A percentile compares a stretch with the other conserved stretches of the same genome.
Evolutionary conservation across 352 stramenopile species (phyloP).

Genomic region (Phytophthora uliginosa): DNA sequence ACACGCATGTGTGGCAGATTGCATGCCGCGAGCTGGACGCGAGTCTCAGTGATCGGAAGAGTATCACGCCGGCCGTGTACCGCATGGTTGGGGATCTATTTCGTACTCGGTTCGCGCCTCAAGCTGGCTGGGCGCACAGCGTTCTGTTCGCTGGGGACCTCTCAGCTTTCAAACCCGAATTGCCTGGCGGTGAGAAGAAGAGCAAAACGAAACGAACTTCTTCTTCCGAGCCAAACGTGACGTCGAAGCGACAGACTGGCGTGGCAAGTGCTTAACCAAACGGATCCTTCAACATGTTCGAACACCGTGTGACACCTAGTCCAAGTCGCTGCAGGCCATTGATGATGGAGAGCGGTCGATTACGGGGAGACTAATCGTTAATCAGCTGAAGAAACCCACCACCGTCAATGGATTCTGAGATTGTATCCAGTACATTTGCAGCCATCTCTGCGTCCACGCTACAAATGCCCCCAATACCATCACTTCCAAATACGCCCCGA

Average conservation of each 20-base stretch:
- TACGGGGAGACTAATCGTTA: slow-evolving; percentile 19
- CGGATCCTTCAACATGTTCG: not conserved
- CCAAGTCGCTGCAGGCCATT: slow-evolving; percentile 18
- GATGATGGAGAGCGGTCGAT: slow-evolving; percentile 22
- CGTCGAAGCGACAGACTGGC: slow-evolving; percentile 16
- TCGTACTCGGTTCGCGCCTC: slow-evolving; percentile 87
- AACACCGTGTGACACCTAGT: slow-evolving; percentile 17
- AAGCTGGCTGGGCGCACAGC: slow-evolving; percentile 95
- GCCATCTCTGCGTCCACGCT: slow-evolving; percentile 14
- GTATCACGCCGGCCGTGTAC: slow-evolving; percentile 89
- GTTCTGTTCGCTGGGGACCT: slow-evolving; percentile 69
- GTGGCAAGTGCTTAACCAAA: slow-evolving; percentile 1
- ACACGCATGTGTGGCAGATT: slow-evolving; percentile 98
- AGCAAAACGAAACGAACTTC: slow-evolving; percentile 24
- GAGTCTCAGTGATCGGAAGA: slow-evolving; percentile 63
- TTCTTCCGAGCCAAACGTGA: slow-evolving; percentile 18
- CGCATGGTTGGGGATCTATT: slow-evolving; percentile 95
- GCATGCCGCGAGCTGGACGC: slow-evolving; percentile 87
- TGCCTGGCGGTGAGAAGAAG: slow-evolving; percentile 33
- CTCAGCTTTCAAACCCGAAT: slow-evolving; percentile 43
- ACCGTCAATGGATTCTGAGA: slow-evolving; percentile 21
- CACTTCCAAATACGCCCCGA: slow-evolving; percentile 17
- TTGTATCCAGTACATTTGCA: slow-evolving; percentile 35
- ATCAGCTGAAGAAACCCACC: not conserved
- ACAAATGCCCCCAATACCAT: not conserved